A percentile compares a stretch with the other conserved stretches of the same genome.
phyloP scores from a whole-genome alignment of 2,329 filamentous ascomycete genomes.

The Balansia obtecta region DNA sequence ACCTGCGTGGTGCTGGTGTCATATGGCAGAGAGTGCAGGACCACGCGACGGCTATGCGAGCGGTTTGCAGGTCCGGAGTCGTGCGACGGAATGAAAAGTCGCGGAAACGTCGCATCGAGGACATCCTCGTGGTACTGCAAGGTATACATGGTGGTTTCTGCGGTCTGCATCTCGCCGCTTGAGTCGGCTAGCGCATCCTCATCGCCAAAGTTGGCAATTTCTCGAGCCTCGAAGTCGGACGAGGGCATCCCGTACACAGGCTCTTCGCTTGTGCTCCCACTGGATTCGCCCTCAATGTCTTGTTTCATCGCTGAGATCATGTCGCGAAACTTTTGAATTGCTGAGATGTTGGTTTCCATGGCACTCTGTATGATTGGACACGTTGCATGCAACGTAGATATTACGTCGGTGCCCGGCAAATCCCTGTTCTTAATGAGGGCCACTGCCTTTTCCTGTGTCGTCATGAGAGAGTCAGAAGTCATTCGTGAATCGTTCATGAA shows the following conservation, averaged over 20 bases:
- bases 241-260: not conserved
- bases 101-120: not conserved
- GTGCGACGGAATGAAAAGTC: not conserved
- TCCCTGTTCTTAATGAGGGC: not conserved
- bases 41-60: conserved; percentile 11
- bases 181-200: not conserved
- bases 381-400: not conserved
- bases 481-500: not conserved
- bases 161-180: not conserved
- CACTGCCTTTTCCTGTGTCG: not conserved
- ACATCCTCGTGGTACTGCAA: conserved; percentile 6
- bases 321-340: not conserved
- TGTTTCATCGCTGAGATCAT: not conserved
- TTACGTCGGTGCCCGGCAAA: not conserved
- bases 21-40: conserved; percentile 13
- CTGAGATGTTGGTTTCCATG: not conserved
- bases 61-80: not conserved
- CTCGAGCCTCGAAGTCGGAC: not conserved
- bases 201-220: not conserved
- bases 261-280: not conserved
- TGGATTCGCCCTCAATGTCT: not conserved
- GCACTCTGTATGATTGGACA: not conserved
- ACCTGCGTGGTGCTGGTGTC: conserved; percentile 8
- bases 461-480: not conserved
- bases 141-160: too few species aligned